These are phyloP conservation scores for Panicum virgatum DNA, from an alignment of 202 grass and related monocot species.

Conservation along the genomic window DNA sequence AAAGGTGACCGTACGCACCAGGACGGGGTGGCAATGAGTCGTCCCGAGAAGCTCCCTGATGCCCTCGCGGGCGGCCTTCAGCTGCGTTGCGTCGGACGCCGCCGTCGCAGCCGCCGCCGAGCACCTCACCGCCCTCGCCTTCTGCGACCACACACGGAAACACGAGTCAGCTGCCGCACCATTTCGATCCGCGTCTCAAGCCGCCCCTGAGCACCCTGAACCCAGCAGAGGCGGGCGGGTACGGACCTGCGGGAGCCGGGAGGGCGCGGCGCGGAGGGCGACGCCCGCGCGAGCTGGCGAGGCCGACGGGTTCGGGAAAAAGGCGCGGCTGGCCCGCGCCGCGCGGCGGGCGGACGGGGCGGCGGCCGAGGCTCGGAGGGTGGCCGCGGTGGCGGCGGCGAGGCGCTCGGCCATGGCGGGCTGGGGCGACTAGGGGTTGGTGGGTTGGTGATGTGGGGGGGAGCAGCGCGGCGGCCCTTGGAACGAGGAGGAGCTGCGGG, in stretches of 20 bases:
- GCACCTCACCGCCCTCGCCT: conserved; percentile 41
- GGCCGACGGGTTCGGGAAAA: conserved; percentile 30
- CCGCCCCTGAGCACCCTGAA: neutral
- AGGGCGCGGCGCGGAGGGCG: conserved; percentile 33
- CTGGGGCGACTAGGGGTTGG: conserved; percentile 13
- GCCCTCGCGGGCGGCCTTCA: conserved; percentile 84
- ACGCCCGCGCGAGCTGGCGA: conserved; percentile 12
- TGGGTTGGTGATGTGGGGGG: conserved; percentile 36
- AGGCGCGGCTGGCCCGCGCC: conserved; percentile 26
- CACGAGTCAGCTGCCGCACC: conserved; percentile 4
- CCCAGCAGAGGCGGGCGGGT: neutral
- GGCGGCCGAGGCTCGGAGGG: conserved; percentile 31
- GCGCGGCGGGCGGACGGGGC: conserved; percentile 2
- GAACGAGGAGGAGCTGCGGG: conserved; percentile 13
- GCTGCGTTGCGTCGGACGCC: conserved; percentile 59
- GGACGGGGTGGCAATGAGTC: conserved; percentile 78
- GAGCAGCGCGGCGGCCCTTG: conserved; percentile 27
- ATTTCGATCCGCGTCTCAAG: neutral
- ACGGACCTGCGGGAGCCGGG: conserved; percentile 57
- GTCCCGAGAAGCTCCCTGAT: conserved; percentile 76
- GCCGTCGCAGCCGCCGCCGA: conserved; percentile 37
- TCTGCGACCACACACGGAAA: conserved; percentile 32
- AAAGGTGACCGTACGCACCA: conserved; percentile 47
- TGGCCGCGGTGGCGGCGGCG: conserved; percentile 44
- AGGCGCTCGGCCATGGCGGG: conserved; percentile 70